phyloP scores from a whole-genome alignment of 2,329 filamentous ascomycete genomes.

The Alternaria novae-zelandiae region DNA sequence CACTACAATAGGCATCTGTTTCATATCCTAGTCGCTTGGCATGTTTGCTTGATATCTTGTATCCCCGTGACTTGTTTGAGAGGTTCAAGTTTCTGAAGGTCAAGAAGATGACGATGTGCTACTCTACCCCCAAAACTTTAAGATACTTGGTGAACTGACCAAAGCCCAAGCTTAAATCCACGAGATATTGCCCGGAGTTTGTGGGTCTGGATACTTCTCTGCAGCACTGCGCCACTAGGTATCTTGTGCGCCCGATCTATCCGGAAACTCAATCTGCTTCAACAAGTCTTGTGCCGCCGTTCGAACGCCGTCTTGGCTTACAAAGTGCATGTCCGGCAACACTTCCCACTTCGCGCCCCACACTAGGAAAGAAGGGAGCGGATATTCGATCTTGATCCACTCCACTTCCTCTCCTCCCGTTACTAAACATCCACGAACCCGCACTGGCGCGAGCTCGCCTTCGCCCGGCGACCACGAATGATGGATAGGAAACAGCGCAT shows the following conservation, averaged over 20 bases:
- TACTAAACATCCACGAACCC: background rate
- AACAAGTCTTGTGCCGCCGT: background rate
- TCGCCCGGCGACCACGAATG: background rate
- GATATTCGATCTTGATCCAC: background rate
- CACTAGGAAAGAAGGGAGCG: conserved; percentile 7
- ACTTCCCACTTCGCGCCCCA: conserved; percentile 3
- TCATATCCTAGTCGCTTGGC: background rate
- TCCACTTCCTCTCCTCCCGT: background rate
- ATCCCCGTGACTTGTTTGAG: background rate
- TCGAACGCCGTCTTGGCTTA: background rate
- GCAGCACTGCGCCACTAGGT: background rate
- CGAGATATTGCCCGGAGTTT: background rate
- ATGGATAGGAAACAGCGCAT: background rate
- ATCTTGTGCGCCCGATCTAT: background rate
- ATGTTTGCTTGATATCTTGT: background rate
- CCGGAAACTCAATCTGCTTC: background rate
- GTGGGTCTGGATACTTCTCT: background rate
- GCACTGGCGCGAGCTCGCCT: background rate
- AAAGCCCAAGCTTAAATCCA: background rate
- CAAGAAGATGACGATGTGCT: background rate
- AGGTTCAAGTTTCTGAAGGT: background rate
- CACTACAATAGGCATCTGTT: background rate
- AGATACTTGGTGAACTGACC: background rate
- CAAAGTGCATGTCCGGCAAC: conserved; percentile 12
- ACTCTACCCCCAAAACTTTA: background rate